Evolutionary conservation across 2,329 filamentous ascomycete genomes (phyloP).

Genomic region (Aspergillus sp.): DNA sequence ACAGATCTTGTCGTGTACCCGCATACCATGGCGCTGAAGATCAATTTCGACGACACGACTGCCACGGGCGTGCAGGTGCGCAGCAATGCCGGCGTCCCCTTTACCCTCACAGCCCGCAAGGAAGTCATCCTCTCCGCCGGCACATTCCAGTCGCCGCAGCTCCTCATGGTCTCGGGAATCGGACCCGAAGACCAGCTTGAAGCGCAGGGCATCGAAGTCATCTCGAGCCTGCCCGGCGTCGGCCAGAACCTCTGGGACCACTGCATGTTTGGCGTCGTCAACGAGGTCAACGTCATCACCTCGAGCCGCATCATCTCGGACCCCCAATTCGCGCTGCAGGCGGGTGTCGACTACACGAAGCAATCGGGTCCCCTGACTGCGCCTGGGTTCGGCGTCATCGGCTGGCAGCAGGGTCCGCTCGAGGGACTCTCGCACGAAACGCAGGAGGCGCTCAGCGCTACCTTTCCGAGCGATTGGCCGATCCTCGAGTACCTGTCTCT

Average conservation of each 20-base stretch:
- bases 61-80: constrained; percentile 16
- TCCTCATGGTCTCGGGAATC: constrained; percentile 32
- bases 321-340: background rate
- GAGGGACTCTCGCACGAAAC: constrained; percentile 17
- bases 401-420: constrained; percentile 23
- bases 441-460: constrained; percentile 17
- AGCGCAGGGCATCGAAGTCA: constrained; percentile 4
- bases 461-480: constrained; percentile 40
- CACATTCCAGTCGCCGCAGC: constrained; percentile 27
- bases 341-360: background rate
- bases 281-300: constrained; percentile 15
- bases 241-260: constrained; percentile 24
- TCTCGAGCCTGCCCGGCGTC: constrained; percentile 12
- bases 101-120: constrained; percentile 11
- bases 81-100: constrained; percentile 3
- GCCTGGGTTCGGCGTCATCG: constrained; percentile 19
- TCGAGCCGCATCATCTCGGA: constrained; percentile 5
- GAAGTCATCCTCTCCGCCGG: constrained; percentile 23
- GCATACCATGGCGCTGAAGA: constrained; percentile 10
- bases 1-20: background rate
- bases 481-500: constrained; percentile 40
- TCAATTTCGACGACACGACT: constrained; percentile 13
- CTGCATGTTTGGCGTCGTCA: constrained; percentile 14
- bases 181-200: constrained; percentile 14
- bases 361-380: constrained; percentile 16